These are phyloP conservation scores for Tolypocladium ovalisporum DNA, from an alignment of 2,329 filamentous ascomycete genomes.

Conservation along the genomic window DNA sequence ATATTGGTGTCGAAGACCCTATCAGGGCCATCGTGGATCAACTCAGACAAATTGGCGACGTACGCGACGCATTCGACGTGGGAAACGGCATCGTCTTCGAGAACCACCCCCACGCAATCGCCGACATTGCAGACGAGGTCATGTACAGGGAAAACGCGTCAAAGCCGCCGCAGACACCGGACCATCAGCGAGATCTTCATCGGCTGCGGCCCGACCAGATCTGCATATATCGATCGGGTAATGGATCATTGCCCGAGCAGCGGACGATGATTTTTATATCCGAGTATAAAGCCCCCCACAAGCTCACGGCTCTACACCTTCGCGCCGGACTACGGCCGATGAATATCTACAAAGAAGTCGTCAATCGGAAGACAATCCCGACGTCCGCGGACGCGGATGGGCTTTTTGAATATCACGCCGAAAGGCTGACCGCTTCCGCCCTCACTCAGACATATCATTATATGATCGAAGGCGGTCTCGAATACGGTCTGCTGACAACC, in stretches of 20 bases:
- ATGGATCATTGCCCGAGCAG: background rate
- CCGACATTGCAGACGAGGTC: conserved; percentile 8
- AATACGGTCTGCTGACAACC: conserved; percentile 31
- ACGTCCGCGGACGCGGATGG: conserved; percentile 15
- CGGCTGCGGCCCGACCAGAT: conserved; percentile 21
- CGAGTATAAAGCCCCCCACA: conserved; percentile 37
- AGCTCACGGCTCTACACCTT: conserved; percentile 30
- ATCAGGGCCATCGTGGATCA: conserved; percentile 17
- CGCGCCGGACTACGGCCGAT: conserved; percentile 28
- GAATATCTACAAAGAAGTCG: conserved; percentile 26
- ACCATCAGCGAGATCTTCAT: conserved; percentile 7
- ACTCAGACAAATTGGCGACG: conserved; percentile 11
- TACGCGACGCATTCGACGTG: conserved; percentile 12
- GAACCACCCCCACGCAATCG: conserved; percentile 16
- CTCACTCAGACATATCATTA: conserved; percentile 37
- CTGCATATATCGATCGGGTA: conserved; percentile 9
- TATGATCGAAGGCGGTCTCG: conserved; percentile 33
- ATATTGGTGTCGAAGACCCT: conserved; percentile 17
- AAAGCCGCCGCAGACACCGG: conserved; percentile 6
- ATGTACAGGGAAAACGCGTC: background rate
- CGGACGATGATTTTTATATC: conserved; percentile 18
- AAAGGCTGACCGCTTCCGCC: conserved; percentile 27
- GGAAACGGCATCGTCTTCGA: conserved; percentile 20
- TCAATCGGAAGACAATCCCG: conserved; percentile 14
- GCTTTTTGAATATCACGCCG: conserved; percentile 21